These are phyloP conservation scores for Agrostemma githago DNA, from an alignment of 148 eudicot genomes.

Conservation along the genomic window DNA sequence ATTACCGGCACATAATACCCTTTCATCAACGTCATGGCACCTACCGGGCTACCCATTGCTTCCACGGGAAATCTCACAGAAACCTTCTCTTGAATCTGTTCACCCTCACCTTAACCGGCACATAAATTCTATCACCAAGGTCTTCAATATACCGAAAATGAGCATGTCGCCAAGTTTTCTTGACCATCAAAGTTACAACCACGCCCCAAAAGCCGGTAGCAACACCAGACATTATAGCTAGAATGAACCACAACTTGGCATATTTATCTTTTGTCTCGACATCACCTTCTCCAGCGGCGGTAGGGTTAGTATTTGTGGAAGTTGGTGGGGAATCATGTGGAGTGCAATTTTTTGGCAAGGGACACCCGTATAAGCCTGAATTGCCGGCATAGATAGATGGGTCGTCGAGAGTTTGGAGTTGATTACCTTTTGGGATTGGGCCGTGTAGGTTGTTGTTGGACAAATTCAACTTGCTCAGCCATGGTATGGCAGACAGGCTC, in stretches of 20 bases:
- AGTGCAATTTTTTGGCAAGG: not conserved
- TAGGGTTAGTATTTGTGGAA: too few species aligned
- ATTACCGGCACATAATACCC: too few species aligned
- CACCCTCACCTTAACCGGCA: too few species aligned
- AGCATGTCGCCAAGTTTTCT: slow-evolving; percentile 19
- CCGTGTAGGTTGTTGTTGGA: slow-evolving; percentile 19
- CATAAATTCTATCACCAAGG: too few species aligned
- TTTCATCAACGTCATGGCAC: too few species aligned
- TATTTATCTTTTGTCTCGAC: too few species aligned
- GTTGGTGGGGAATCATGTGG: too few species aligned
- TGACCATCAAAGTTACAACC: slow-evolving; percentile 16
- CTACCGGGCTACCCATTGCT: too few species aligned
- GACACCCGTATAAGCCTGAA: slow-evolving; percentile 9
- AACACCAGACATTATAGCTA: not conserved
- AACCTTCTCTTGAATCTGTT: too few species aligned
- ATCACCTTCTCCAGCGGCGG: not conserved
- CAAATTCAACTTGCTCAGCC: not conserved
- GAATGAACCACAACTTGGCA: slow-evolving; percentile 8
- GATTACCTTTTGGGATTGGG: slow-evolving; percentile 25
- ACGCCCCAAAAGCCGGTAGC: slow-evolving; percentile 23
- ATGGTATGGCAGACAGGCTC: not conserved
- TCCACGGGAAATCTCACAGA: too few species aligned
- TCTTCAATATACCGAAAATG: slow-evolving; percentile 10
- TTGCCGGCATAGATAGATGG: not conserved
- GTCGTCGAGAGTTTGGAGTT: slow-evolving; percentile 16